Conservation (phyloP, 768 basidiomycete genomes). For the Bullera alba region DNA sequence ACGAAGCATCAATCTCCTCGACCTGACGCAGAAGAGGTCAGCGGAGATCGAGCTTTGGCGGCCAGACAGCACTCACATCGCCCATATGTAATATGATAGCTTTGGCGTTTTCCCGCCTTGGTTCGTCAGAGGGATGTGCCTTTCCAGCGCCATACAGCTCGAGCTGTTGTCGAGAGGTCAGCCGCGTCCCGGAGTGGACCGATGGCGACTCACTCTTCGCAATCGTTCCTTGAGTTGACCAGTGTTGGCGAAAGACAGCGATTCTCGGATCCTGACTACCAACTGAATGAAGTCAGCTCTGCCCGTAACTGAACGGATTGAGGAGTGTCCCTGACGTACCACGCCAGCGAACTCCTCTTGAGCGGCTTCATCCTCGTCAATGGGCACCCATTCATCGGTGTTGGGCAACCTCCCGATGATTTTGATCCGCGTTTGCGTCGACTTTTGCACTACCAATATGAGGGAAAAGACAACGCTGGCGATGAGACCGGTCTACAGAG, state of each 20-base stretch:
- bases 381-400: constrained; percentile 80
- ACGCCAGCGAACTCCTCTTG: constrained; percentile 51
- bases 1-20: constrained; percentile 86
- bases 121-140: constrained; percentile 83
- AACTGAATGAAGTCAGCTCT: constrained; percentile 45
- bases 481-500: constrained; percentile 67
- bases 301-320: neutral
- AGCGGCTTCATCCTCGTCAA: constrained; percentile 77
- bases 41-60: neutral
- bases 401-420: constrained; percentile 85
- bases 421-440: constrained; percentile 81
- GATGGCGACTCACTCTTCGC: constrained; percentile 54
- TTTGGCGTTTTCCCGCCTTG: constrained; percentile 61
- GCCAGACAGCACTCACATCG: constrained; percentile 49
- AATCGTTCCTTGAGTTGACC: constrained; percentile 73
- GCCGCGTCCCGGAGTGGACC: neutral
- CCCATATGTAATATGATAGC: constrained; percentile 87
- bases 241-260: constrained; percentile 91
- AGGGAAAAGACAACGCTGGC: constrained; percentile 80
- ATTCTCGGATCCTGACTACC: constrained; percentile 83
- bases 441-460: constrained; percentile 79
- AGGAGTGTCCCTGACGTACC: constrained; percentile 8
- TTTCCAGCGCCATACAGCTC: constrained; percentile 77
- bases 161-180: constrained; percentile 50
- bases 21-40: constrained; percentile 47